Percentiles rank a stretch among this genome's conserved stretches.
Conservation (phyloP, 805 yeast species). For the Kuraishia molischiana region DNA sequence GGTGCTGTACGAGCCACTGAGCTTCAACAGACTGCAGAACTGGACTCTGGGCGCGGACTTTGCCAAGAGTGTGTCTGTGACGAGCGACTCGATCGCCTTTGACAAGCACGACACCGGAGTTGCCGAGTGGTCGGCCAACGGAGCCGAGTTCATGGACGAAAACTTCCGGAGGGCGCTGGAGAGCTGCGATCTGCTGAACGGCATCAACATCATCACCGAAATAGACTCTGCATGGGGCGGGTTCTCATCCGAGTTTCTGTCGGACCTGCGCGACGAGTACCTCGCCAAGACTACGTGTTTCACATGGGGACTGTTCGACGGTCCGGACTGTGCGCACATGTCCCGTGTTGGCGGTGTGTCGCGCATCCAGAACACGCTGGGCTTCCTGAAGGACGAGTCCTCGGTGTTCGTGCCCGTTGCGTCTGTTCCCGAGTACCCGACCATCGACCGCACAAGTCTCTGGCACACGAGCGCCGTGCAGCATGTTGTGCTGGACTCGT, state of each 20-base stretch:
- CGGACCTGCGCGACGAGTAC: constrained; percentile 54
- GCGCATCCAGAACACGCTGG: constrained; percentile 34
- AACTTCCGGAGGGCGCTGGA: constrained; percentile 58
- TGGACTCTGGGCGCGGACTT: constrained; percentile 42
- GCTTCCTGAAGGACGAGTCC: constrained; percentile 34
- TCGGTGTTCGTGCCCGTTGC: constrained; percentile 50
- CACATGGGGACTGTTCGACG: constrained; percentile 35
- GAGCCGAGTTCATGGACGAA: constrained; percentile 45
- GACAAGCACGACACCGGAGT: constrained; percentile 44
- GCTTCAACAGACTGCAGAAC: constrained; percentile 40
- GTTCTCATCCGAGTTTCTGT: constrained; percentile 40
- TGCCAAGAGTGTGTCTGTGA: constrained; percentile 16
- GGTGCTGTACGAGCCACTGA: constrained; percentile 54
- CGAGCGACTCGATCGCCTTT: constrained; percentile 26
- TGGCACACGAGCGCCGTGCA: constrained; percentile 36
- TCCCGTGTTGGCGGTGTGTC: neutral
- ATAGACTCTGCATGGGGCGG: constrained; percentile 84
- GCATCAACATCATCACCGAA: constrained; percentile 62
- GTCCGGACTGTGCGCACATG: constrained; percentile 10
- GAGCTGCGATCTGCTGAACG: constrained; percentile 63
- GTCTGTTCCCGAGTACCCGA: constrained; percentile 10
- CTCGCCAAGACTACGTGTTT: constrained; percentile 37
- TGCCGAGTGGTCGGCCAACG: constrained; percentile 41
- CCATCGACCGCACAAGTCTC: constrained; percentile 15
- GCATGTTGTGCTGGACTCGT: constrained; percentile 33